Percentiles rank a stretch among this genome's conserved stretches.
Evolutionary conservation across 2,329 filamentous ascomycete genomes (phyloP).

Genomic region (Fusarium globosum): DNA sequence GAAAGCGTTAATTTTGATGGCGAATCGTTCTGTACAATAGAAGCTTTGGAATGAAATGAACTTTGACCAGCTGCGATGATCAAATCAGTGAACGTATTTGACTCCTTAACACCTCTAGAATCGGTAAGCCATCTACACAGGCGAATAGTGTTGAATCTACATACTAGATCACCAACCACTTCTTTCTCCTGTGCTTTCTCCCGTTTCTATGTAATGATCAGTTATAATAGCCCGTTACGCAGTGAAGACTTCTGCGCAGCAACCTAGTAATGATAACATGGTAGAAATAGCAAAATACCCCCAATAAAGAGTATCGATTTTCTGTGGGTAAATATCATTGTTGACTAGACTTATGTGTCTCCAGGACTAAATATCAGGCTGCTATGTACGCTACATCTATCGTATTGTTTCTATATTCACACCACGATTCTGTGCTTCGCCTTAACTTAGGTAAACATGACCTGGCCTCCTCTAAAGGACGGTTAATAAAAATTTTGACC

Average conservation of each 20-base stretch:
- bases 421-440: background rate
- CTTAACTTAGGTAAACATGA: too few relatives aligned
- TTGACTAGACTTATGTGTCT: background rate
- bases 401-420: background rate
- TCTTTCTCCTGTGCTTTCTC: too few relatives aligned
- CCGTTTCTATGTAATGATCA: too few relatives aligned
- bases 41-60: background rate
- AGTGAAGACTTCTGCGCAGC: too few relatives aligned
- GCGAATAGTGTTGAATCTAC: background rate
- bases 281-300: rapidly evolving
- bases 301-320: rapidly evolving
- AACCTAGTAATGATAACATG: rapidly evolving
- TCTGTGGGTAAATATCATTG: background rate
- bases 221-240: rapidly evolving
- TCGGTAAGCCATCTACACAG: rapidly evolving
- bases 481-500: rapidly evolving
- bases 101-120: too few relatives aligned
- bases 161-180: background rate
- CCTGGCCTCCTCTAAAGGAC: rapidly evolving
- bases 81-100: too few relatives aligned
- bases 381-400: background rate
- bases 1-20: background rate
- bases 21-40: background rate
- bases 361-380: rapidly evolving
- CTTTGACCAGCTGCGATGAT: rapidly evolving